These are phyloP conservation scores for Eucalyptus pumila DNA, from an alignment of 345 rosid species.

Conservation along the genomic window DNA sequence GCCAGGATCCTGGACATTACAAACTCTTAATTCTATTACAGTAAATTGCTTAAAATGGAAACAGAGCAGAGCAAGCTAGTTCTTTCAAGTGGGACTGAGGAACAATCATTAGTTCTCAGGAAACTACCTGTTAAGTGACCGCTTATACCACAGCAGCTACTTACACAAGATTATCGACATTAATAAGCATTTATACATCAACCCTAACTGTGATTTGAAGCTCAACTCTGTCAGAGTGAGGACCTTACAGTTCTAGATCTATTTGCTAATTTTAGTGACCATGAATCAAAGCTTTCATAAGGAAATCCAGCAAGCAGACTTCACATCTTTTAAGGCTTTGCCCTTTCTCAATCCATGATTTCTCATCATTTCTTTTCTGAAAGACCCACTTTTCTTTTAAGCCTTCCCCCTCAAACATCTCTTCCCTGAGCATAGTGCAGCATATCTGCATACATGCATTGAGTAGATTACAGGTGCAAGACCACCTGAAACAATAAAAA, in stretches of 20 bases:
- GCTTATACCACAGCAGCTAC: neutral
- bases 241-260: neutral
- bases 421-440: neutral
- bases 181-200: neutral
- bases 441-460: neutral
- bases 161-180: neutral
- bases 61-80: neutral
- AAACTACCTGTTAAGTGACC: neutral
- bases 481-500: neutral
- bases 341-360: neutral
- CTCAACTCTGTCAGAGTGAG: neutral
- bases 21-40: neutral
- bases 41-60: neutral
- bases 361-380: neutral
- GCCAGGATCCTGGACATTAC: neutral
- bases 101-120: neutral
- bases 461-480: neutral
- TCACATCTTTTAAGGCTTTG: neutral
- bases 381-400: neutral
- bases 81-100: neutral
- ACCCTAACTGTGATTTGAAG: neutral
- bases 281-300: neutral
- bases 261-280: neutral
- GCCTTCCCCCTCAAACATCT: neutral
- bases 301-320: neutral